Evolutionary conservation across 169 alveolate genomes (phyloP).

Genomic region (Pseudocohnilembus persalinus): DNA sequence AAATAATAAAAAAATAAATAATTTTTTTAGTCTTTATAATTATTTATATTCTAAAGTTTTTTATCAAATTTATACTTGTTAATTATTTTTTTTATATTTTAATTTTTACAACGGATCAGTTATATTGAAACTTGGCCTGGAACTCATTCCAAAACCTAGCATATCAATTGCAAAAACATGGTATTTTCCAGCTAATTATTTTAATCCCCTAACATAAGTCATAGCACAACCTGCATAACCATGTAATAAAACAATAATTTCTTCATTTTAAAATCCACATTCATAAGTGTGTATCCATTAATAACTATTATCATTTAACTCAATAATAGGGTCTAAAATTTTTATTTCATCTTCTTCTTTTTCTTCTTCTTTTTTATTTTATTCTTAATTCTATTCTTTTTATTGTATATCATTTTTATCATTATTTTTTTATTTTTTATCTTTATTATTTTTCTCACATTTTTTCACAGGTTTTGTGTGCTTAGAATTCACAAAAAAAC

Average conservation of each 20-base stretch:
- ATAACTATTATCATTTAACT: background rate
- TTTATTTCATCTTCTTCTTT: too few species aligned
- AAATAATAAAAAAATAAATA: too few species aligned
- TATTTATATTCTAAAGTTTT: too few species aligned
- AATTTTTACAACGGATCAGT: slow-evolving; percentile 5
- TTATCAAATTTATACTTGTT: too few species aligned
- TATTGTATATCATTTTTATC: background rate
- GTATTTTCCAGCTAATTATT: slow-evolving; percentile 31
- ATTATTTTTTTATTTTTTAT: too few species aligned
- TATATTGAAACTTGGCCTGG: slow-evolving; percentile 45
- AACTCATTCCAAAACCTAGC: slow-evolving; percentile 62
- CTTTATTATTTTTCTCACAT: background rate
- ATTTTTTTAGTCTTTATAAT: too few species aligned
- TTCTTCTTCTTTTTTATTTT: too few species aligned
- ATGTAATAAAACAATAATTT: slow-evolving; percentile 42
- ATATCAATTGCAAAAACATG: slow-evolving; percentile 55
- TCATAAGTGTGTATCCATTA: background rate
- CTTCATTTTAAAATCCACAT: background rate
- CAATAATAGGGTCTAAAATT: too few species aligned
- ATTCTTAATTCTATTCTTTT: background rate
- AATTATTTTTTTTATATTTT: too few species aligned
- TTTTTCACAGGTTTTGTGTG: background rate
- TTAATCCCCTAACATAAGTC: slow-evolving; percentile 44
- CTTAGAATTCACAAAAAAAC: too few species aligned
- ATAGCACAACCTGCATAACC: slow-evolving; percentile 66